Evolutionary conservation across 163 green algal species (phyloP).

Genomic region (Coccomyxa subellipsoidea): DNA sequence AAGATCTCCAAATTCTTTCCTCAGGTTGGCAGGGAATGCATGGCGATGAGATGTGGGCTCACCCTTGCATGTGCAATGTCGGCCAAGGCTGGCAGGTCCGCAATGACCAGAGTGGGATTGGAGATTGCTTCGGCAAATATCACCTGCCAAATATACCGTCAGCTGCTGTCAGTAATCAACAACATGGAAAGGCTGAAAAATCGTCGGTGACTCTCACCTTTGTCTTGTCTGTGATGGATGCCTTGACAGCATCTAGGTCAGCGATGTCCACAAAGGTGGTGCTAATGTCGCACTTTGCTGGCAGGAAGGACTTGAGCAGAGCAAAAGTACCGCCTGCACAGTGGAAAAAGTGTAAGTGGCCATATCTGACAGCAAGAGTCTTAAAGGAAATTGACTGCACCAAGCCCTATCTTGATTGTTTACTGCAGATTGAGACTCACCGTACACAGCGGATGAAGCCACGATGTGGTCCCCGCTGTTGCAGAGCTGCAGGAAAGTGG

Average conservation of each 20-base stretch:
- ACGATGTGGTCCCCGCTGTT: conserved; percentile 69
- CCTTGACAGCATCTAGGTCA: conserved; percentile 51
- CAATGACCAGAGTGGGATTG: conserved; percentile 67
- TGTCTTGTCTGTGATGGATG: conserved; percentile 38
- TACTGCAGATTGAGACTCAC: conserved; percentile 13
- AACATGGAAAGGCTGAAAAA: not conserved
- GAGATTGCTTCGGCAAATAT: conserved; percentile 63
- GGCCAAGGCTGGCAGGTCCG: conserved; percentile 54
- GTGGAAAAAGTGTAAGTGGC: not conserved
- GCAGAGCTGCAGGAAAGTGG: conserved; percentile 59
- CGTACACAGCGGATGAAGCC: conserved; percentile 55
- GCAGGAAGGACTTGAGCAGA: conserved; percentile 65
- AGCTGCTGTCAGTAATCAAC: too few species aligned
- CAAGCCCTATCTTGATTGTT: not conserved
- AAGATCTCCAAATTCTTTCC: not conserved
- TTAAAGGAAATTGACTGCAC: too few species aligned
- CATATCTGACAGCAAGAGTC: too few species aligned
- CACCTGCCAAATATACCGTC: too few species aligned
- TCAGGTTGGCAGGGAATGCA: not conserved
- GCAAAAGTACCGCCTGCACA: conserved; percentile 59
- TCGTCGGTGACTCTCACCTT: conserved; percentile 48
- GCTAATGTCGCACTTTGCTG: conserved; percentile 54
- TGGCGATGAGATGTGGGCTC: not conserved
- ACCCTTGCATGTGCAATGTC: conserved; percentile 36
- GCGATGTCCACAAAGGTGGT: conserved; percentile 67